These are phyloP conservation scores for Adansonia gregorii DNA, from an alignment of 441 rosid genomes.

Conservation along the genomic window DNA sequence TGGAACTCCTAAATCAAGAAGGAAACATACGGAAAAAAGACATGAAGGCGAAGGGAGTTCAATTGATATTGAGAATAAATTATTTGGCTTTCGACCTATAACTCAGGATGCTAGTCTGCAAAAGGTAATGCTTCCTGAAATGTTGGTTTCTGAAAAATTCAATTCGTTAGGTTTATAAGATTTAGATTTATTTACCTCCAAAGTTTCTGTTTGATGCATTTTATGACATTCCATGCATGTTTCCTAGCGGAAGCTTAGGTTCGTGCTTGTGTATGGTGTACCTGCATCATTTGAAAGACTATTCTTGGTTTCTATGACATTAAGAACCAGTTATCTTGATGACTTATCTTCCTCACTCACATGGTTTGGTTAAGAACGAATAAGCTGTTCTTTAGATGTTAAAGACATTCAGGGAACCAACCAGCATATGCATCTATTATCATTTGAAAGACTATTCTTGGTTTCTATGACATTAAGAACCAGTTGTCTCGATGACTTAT, in stretches of 20 bases:
- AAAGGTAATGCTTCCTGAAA: slow-evolving; percentile 55
- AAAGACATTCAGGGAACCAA: background rate
- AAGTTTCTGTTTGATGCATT: slow-evolving; percentile 3
- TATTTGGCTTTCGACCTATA: slow-evolving; percentile 60
- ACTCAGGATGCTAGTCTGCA: slow-evolving; percentile 55
- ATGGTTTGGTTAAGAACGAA: background rate
- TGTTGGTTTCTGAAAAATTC: background rate
- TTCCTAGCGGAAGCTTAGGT: background rate
- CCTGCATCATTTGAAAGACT: slow-evolving; percentile 8
- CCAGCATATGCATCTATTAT: background rate
- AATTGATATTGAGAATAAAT: slow-evolving; percentile 40
- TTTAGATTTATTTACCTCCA: background rate
- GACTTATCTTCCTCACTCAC: background rate
- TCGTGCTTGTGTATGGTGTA: slow-evolving; percentile 17
- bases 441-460: too few species aligned
- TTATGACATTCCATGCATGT: background rate
- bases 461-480: too few species aligned
- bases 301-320: slow-evolving; percentile 11
- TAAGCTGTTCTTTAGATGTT: slow-evolving; percentile 4
- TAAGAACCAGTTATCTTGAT: background rate
- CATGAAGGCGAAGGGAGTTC: slow-evolving; percentile 57
- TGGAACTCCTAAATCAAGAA: slow-evolving; percentile 55
- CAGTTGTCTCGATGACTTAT: slow-evolving; percentile 10
- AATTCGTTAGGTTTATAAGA: slow-evolving; percentile 4
- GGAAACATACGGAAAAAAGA: slow-evolving; percentile 42